Base-by-base conservation (phyloP, 1,284 basidiomycete species). In the Omphalotus olearius region DNA sequence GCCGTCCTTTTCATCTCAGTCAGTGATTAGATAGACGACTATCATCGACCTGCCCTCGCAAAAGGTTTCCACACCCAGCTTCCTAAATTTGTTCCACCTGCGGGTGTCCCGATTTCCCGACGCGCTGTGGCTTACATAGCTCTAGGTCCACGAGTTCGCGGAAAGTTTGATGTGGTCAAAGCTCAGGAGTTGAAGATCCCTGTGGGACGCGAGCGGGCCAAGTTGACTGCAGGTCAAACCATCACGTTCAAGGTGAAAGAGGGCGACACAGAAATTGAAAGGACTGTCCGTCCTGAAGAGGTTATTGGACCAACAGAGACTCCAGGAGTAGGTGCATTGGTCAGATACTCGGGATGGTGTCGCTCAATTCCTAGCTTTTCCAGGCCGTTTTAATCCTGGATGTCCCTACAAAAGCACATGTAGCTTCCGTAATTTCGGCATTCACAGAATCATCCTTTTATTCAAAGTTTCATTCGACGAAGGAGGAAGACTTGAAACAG, bases 161-260 rank as follows among this genome's bases (percentile, higher is more conserved):
- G 94, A n/a, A 93, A 91, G 66, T 96, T 98, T 62, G 81, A 96
- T 57, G 82, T 69, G 0, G 68, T 69, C 52, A 84, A 81, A 57
- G 91, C 93, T 0, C 63, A 73, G 5, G 77, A 71, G 30, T 72
- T 93, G 0, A 85, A 87, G 7, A 72, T 98, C 2, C 75, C 79
- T 1, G 70, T 71, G 1, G 89, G 91, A 0, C 76, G 71, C 68
- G n/a, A 74, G 66, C 36, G 89, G 79, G 3, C 74, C 74, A 63
- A 60, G 59, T 69, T 80, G 25, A 78, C 73, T 50, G 77, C 60
- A 57, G 89, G 79, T 6, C 65, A 84, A 65, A 69, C 73, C 16
- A 68, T 90, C 17, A 78, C 73, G 0, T 73, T 86, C 47, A 70
- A 69, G 35, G 72, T 78, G 4, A 57, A 68, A 44, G 66, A 69